These are phyloP conservation scores for Nothophaeocryptopus gaeumannii DNA, from an alignment of 2,329 filamentous ascomycete species.

Conservation along the genomic window DNA sequence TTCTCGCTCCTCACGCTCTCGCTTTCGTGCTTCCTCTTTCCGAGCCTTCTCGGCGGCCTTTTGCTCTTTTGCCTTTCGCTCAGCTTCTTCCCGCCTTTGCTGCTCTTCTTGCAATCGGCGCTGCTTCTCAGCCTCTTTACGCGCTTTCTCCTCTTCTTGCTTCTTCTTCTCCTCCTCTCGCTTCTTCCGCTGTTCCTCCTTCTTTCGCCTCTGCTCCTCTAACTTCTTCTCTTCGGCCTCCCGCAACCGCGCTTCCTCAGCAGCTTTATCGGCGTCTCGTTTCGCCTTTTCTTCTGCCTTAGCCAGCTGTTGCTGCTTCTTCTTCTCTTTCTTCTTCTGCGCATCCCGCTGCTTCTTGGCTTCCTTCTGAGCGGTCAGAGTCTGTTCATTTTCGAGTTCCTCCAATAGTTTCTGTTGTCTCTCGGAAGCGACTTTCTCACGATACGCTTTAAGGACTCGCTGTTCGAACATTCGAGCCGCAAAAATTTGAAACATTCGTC, in stretches of 20 bases:
- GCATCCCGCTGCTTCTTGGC: conserved; percentile 93
- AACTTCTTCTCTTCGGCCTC: conserved; percentile 73
- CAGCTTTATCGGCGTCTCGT: conserved; percentile 83
- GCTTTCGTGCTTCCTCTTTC: conserved; percentile 68
- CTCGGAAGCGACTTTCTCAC: conserved; percentile 92
- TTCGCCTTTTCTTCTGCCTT: conserved; percentile 88
- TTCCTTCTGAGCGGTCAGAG: conserved; percentile 72
- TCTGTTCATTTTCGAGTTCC: conserved; percentile 82
- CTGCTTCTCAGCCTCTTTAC: conserved; percentile 81
- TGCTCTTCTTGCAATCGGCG: conserved; percentile 78
- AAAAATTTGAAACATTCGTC: conserved; percentile 99
- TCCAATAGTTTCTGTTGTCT: conserved; percentile 87
- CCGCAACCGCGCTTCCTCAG: conserved; percentile 74
- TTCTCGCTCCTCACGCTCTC: conserved; percentile 64
- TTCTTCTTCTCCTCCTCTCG: conserved; percentile 86
- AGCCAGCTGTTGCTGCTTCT: conserved; percentile 79
- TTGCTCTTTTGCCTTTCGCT: conserved; percentile 76
- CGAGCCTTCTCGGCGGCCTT: conserved; percentile 80
- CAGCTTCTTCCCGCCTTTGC: conserved; percentile 78
- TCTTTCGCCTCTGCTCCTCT: conserved; percentile 76
- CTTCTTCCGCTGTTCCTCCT: conserved; percentile 88
- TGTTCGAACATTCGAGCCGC: conserved; percentile 99
- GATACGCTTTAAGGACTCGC: conserved; percentile 91
- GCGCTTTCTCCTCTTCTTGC: conserved; percentile 80
- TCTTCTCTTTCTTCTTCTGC: conserved; percentile 93